Base-by-base conservation (phyloP, 495 filamentous ascomycete genomes). In the Chaetomium cochliodes region DNA sequence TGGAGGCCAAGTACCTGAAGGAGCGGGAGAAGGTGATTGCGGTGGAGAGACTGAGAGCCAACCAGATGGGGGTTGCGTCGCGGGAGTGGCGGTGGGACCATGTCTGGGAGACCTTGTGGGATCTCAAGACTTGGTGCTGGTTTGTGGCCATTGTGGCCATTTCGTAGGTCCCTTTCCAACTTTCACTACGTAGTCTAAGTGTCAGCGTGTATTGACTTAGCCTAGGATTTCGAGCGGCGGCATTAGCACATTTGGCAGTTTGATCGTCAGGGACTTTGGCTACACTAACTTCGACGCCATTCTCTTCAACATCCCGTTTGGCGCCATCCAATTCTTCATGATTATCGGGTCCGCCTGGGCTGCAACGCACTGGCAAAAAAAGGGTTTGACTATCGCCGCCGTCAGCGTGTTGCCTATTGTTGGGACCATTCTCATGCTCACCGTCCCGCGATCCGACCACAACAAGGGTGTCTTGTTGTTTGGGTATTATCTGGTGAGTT, bases 61-160 rank as follows among this genome's bases (percentile, higher is more conserved):
- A 81, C 49, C 79, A 80, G 71, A 80, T 80, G 79, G 79, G 79
- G 2, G 77, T 81, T 8, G 72, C 76, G 30, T 76, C 72, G 22
- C 67, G 77, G 12, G 68, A 76, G 64, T 81, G 76, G 77, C 72
- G 74, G 30, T 79, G 77, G 72, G 77, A 76, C 25, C 79, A 81
- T 63, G 84, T 89, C 0, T 77, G 76, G 52, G 88, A 90, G 67
- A 82, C 84, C 18, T 76, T 83, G 30, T 69, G 83, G 22, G 88
- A 90, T 67, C 59, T 85, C 13, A 90, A 90, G 76, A 87, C 87
- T 1, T 74, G 85, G 1, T 74, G 85, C 30, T 89, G 87, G 87
- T 88, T 89, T 67, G 72, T 82, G 3, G 71, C 87, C 64, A 83
- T 89, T 66, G 67, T 79, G 33, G 73, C 77, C 4, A 79, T 79